Evolutionary conservation across 441 rosid species (phyloP).

Genomic region (Flueggea neowawraea): DNA sequence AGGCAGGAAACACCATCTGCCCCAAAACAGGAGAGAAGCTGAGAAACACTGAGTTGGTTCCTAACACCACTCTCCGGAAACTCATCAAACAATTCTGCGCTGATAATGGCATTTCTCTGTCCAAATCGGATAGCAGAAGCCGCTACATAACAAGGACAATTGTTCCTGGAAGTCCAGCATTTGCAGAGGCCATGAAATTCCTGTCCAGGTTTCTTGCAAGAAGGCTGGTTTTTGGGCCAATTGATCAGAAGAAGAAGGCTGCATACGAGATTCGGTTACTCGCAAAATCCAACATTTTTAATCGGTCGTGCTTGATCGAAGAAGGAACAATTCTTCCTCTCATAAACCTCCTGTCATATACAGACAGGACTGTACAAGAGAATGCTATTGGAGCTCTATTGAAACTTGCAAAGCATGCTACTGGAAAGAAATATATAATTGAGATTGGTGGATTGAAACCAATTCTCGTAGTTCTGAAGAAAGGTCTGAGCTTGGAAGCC

Average conservation of each 20-base stretch:
- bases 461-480: conserved; percentile 45
- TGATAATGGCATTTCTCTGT: conserved; percentile 40
- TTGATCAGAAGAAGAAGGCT: conserved; percentile 55
- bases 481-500: conserved; percentile 55
- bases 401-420: conserved; percentile 62
- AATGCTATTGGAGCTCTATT: conserved; percentile 57
- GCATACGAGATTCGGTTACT: conserved; percentile 66
- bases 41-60: conserved; percentile 43
- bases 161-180: conserved; percentile 47
- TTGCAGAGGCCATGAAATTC: conserved; percentile 37
- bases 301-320: conserved; percentile 53
- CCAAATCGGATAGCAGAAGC: conserved; percentile 27
- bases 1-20: conserved; percentile 65
- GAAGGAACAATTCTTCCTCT: conserved; percentile 57
- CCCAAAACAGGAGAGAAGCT: conserved; percentile 78
- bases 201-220: conserved; percentile 49
- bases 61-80: conserved; percentile 49
- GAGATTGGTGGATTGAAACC: conserved; percentile 51
- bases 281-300: conserved; percentile 54
- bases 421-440: conserved; percentile 46
- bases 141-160: conserved; percentile 42
- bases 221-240: conserved; percentile 47
- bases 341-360: conserved; percentile 35
- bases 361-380: conserved; percentile 38
- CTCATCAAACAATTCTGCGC: conserved; percentile 56